Evolutionary conservation across 2,329 filamentous ascomycete genomes (phyloP).

Genomic region (Blumeria hordei): DNA sequence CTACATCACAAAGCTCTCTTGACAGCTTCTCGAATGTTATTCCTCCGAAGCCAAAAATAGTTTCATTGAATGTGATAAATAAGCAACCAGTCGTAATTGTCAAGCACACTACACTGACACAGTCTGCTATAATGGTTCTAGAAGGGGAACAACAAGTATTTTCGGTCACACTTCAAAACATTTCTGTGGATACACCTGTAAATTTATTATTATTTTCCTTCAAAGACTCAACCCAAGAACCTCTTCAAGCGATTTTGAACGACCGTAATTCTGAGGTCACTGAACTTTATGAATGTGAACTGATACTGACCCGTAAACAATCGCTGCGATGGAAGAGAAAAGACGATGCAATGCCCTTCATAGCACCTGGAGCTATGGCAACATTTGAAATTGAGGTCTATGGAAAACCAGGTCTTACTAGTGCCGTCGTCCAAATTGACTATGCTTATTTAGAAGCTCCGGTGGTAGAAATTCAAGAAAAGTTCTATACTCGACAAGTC

Average conservation of each 20-base stretch:
- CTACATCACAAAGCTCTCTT: constrained; percentile 16
- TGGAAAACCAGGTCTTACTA: constrained; percentile 64
- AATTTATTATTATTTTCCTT: constrained; percentile 77
- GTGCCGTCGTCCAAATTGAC: constrained; percentile 59
- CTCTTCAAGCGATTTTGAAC: constrained; percentile 48
- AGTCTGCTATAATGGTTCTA: constrained; percentile 74
- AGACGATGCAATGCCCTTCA: constrained; percentile 28
- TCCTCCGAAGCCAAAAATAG: constrained; percentile 22
- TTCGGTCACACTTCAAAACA: constrained; percentile 57
- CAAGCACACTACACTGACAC: constrained; percentile 52
- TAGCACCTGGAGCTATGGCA: constrained; percentile 40
- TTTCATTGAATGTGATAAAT: constrained; percentile 52
- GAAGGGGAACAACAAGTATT: constrained; percentile 70
- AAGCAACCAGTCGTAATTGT: constrained; percentile 56
- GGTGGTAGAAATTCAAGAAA: constrained; percentile 39
- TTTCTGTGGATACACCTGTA: constrained; percentile 43
- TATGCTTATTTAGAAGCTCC: constrained; percentile 60
- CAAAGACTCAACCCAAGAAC: constrained; percentile 62
- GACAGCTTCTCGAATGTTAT: constrained; percentile 18
- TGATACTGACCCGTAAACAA: constrained; percentile 51
- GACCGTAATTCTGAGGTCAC: constrained; percentile 55
- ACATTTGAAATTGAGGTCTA: constrained; percentile 67
- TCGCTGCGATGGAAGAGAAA: constrained; percentile 32
- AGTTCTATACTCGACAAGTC: constrained; percentile 67
- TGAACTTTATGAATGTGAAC: constrained; percentile 68